Conservation (phyloP, 2,329 filamentous ascomycete species). For the Pseudonectria buxi region DNA sequence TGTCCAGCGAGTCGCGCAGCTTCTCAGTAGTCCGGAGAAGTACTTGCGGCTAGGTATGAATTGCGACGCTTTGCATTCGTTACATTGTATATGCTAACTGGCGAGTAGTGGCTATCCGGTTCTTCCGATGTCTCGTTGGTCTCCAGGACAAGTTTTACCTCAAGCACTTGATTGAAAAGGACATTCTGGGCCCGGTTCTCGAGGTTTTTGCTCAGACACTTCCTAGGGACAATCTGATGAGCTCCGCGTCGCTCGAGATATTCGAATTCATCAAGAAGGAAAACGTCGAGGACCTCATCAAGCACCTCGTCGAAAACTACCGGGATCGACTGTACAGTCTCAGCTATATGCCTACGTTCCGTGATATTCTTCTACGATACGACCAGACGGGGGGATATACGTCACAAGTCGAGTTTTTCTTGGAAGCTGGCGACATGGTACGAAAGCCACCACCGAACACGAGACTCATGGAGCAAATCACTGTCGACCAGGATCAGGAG, state of each 20-base stretch:
- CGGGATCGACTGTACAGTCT: constrained; percentile 69
- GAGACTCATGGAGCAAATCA: constrained; percentile 65
- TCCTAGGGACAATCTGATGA: constrained; percentile 86
- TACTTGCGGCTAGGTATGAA: constrained; percentile 77
- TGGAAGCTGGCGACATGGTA: constrained; percentile 57
- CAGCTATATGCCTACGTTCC: constrained; percentile 80
- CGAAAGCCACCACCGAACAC: constrained; percentile 36
- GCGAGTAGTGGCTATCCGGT: constrained; percentile 72
- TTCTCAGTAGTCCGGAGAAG: constrained; percentile 80
- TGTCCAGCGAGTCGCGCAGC: constrained; percentile 70
- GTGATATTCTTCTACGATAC: constrained; percentile 65
- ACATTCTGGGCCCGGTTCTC: constrained; percentile 76
- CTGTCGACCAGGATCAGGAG: constrained; percentile 74
- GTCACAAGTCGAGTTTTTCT: constrained; percentile 61
- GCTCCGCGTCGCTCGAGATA: constrained; percentile 87
- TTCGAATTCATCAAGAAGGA: constrained; percentile 87
- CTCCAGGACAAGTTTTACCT: constrained; percentile 90
- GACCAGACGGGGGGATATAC: constrained; percentile 70
- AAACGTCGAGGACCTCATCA: constrained; percentile 71
- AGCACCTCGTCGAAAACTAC: constrained; percentile 78
- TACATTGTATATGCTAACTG: constrained; percentile 19
- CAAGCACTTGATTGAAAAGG: constrained; percentile 73
- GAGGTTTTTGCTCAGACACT: constrained; percentile 78
- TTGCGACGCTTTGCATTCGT: too few species aligned
- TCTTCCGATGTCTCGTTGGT: constrained; percentile 80